A percentile compares a stretch with the other conserved stretches of the same genome.
These are phyloP conservation scores for Rhodotorula babjevae DNA, from an alignment of 768 basidiomycete genomes.

Conservation along the genomic window DNA sequence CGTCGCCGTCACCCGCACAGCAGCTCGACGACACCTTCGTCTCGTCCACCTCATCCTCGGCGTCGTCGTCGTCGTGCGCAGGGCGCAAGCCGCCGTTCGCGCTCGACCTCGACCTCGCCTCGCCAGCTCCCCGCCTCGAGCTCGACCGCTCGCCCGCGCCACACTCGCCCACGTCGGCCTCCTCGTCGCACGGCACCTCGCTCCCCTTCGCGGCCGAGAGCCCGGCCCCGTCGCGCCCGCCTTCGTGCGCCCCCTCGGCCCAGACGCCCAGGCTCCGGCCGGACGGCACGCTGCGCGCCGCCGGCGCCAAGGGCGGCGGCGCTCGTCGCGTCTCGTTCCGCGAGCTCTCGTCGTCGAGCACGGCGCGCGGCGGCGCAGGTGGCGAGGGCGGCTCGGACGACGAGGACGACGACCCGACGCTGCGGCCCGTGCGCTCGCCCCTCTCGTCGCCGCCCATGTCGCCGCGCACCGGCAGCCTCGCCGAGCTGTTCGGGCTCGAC, in stretches of 20 bases:
- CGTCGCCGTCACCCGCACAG: too few species aligned
- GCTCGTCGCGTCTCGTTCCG: not conserved
- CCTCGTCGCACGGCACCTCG: not conserved
- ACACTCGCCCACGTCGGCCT: not conserved
- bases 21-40: not conserved
- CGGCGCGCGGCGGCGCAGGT: not conserved
- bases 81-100: not conserved
- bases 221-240: not conserved
- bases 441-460: constrained; percentile 1
- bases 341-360: not conserved
- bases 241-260: not conserved
- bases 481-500: constrained; percentile 29
- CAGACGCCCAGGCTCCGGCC: not conserved
- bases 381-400: not conserved
- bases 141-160: not conserved
- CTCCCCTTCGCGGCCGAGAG: not conserved
- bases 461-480: not conserved
- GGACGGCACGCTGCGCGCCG: not conserved
- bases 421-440: constrained; percentile 4
- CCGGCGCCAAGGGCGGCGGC: not conserved
- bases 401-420: constrained; percentile 6
- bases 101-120: constrained; percentile 1
- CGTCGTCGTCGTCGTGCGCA: not conserved
- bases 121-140: not conserved
- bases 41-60: not conserved